A percentile compares a stretch with the other conserved stretches of the same genome.
These are phyloP conservation scores for Mycena pura DNA, from an alignment of 768 basidiomycete genomes.

Conservation along the genomic window DNA sequence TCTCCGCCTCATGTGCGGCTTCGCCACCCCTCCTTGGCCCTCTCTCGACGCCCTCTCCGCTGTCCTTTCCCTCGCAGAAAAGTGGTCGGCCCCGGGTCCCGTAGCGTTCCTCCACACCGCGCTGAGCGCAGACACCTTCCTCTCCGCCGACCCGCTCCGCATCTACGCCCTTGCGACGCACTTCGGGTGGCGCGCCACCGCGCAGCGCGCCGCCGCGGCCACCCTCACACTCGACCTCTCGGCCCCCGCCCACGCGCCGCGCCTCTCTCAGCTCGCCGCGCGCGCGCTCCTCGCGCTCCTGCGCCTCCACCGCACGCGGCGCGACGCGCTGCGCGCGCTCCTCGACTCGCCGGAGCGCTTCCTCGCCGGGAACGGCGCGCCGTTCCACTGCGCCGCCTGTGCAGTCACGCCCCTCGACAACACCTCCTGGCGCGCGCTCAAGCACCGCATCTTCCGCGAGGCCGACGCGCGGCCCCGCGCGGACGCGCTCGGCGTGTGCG, in stretches of 20 bases:
- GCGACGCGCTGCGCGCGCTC: conserved; percentile 54
- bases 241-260: conserved; percentile 48
- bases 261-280: conserved; percentile 56
- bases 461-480: conserved; percentile 66
- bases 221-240: conserved; percentile 62
- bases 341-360: conserved; percentile 70
- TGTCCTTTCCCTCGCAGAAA: conserved; percentile 67
- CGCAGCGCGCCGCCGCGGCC: conserved; percentile 59
- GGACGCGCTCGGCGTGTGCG: conserved; percentile 52
- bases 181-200: conserved; percentile 67
- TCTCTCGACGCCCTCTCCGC: conserved; percentile 60
- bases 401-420: conserved; percentile 60
- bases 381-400: conserved; percentile 61
- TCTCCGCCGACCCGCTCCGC: conserved; percentile 51
- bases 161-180: conserved; percentile 64
- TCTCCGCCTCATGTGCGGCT: conserved; percentile 63
- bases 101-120: conserved; percentile 61
- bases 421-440: conserved; percentile 66
- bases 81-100: conserved; percentile 74
- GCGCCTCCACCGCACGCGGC: conserved; percentile 62
- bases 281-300: conserved; percentile 60
- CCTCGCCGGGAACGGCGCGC: conserved; percentile 50
- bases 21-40: conserved; percentile 53
- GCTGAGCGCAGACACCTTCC: conserved; percentile 54
- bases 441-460: conserved; percentile 60